Base-by-base conservation (phyloP, 164 flowering plant species). In the Aristolochia californica region DNA sequence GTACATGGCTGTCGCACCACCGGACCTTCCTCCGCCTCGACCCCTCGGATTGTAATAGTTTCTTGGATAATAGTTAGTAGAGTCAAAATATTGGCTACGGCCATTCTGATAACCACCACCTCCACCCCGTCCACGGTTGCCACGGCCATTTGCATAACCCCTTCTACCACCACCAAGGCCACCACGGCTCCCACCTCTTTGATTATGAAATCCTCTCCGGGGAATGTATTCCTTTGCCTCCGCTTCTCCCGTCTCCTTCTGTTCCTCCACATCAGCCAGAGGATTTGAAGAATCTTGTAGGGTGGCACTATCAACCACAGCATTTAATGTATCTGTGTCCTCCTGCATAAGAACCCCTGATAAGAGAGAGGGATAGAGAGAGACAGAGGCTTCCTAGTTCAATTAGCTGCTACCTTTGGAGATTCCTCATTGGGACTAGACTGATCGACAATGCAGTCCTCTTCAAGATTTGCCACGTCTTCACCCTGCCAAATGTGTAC, bases 51-150 rank as follows among this genome's bases (percentile, higher is more conserved):
- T 75, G 57, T 77, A n/a, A n/a, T n/a, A 72, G 70, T 68, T 72
- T 56, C 77, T 77, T 2, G 67, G 75, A 62, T 80, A 77, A 66
- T 74, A 77, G 54, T 80, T 24, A 78, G 78, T 26, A n/a, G n/a
- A n/a, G 17, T 82, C 87, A 49, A 72, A 78, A 30, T 74, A 79
- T 55, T 75, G 83, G 72, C 34, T 65, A 57, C 88, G 79, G 0
- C 85, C 93, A 59, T 85, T 85, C 63, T 81, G 93, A 68, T 80
- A 85, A 45, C 69, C 62, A 21, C 85, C 83, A 61, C 82, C 77
- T 59, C 83, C 80, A 54, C 89, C 77, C 56, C 80, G 59, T 48
- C 74, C 64, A 44, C 90, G 77, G 18, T 83, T 81, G 18, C 93
- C 93, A 58, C 89, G 88, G 15, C 90, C 88, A 65, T 79, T 82